Percentiles rank a stretch among this genome's conserved stretches.
phyloP scores from a whole-genome alignment of 2,329 filamentous ascomycete genomes.

The Neopestalotiopsis sp. region DNA sequence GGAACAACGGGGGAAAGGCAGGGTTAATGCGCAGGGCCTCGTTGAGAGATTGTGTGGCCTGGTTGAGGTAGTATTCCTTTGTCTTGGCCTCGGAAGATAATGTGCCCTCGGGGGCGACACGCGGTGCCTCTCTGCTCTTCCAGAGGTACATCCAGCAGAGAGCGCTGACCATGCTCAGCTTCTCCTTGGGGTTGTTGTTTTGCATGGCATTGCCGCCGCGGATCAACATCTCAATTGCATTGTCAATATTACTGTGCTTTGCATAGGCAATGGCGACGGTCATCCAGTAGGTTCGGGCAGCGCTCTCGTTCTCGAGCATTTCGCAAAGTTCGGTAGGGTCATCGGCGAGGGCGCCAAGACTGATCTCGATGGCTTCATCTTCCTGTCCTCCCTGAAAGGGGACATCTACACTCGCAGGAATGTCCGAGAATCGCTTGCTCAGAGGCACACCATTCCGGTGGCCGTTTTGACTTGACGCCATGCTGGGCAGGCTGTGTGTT shows the following conservation, averaged over 20 bases:
- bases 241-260: constrained; percentile 91
- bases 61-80: constrained; percentile 90
- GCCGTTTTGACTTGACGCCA: constrained; percentile 51
- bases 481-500: constrained; percentile 28
- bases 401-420: constrained; percentile 69
- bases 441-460: constrained; percentile 44
- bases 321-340: constrained; percentile 95
- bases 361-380: constrained; percentile 85
- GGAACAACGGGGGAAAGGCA: constrained; percentile 86
- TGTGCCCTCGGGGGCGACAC: constrained; percentile 65
- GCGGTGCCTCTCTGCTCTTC: constrained; percentile 82
- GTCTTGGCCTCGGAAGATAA: constrained; percentile 77
- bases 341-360: constrained; percentile 87
- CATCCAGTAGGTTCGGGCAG: constrained; percentile 94
- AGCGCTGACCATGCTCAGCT: constrained; percentile 81
- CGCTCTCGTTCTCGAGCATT: constrained; percentile 91
- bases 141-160: constrained; percentile 91
- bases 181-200: constrained; percentile 76
- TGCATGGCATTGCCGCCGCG: constrained; percentile 77
- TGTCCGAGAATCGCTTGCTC: constrained; percentile 67
- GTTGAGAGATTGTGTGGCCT: constrained; percentile 90
- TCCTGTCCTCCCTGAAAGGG: constrained; percentile 68
- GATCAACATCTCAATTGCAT: constrained; percentile 75
- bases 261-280: constrained; percentile 96
- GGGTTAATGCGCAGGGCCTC: constrained; percentile 95